Evolutionary conservation across 1,284 basidiomycete species (phyloP).

Genomic region (Pascua guehoae): DNA sequence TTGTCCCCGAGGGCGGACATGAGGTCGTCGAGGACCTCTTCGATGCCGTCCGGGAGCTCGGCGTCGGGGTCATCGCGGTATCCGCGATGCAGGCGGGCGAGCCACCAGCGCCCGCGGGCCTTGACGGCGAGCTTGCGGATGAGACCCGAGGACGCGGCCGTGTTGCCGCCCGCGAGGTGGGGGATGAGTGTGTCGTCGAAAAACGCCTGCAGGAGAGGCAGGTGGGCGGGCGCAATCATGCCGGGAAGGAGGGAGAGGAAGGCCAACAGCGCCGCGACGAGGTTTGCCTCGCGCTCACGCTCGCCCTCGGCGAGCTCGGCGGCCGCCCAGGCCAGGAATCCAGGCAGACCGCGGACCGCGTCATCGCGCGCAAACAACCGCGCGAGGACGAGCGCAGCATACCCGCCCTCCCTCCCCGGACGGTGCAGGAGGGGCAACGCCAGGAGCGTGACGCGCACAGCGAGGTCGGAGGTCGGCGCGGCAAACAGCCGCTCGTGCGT

Average conservation of each 20-base stretch:
- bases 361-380: constrained; percentile 45
- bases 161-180: constrained; percentile 38
- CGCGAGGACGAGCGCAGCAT: constrained; percentile 44
- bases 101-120: constrained; percentile 46
- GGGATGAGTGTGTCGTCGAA: constrained; percentile 31
- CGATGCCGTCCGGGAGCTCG: constrained; percentile 76
- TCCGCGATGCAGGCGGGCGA: constrained; percentile 29
- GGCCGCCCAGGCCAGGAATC: constrained; percentile 37
- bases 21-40: constrained; percentile 69
- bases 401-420: constrained; percentile 45
- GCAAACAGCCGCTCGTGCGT: constrained; percentile 67
- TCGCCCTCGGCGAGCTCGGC: constrained; percentile 36
- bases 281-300: constrained; percentile 34
- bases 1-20: constrained; percentile 77
- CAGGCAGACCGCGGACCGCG: constrained; percentile 30
- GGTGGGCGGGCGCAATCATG: constrained; percentile 26
- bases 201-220: constrained; percentile 37
- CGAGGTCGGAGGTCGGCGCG: constrained; percentile 60
- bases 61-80: constrained; percentile 50
- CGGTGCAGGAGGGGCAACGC: constrained; percentile 38
- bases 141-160: constrained; percentile 37
- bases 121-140: constrained; percentile 46
- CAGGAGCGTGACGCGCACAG: constrained; percentile 53
- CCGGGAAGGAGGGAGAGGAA: constrained; percentile 41
- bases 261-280: constrained; percentile 33